phyloP scores from a whole-genome alignment of 495 filamentous ascomycete genomes.

The Lentithecium fluviatile region DNA sequence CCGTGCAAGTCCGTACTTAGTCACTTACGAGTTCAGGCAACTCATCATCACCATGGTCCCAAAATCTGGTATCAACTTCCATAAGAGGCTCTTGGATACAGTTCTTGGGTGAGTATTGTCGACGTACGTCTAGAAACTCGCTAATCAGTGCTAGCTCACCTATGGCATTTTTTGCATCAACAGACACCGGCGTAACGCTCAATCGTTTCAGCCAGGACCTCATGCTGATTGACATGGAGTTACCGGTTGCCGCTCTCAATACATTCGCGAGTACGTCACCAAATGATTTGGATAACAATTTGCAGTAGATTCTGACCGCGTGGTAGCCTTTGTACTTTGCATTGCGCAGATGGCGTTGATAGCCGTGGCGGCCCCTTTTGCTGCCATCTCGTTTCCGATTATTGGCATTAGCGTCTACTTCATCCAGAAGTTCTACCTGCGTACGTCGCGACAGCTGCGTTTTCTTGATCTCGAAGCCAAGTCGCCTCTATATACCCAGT shows the following conservation, averaged over 20 bases:
- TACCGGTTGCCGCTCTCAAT: slow-evolving; percentile 48
- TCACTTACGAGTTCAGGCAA: too few relatives aligned
- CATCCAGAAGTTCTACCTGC: slow-evolving; percentile 39
- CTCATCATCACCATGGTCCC: slow-evolving; percentile 57
- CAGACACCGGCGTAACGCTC: slow-evolving; percentile 47
- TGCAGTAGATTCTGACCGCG: slow-evolving; percentile 3
- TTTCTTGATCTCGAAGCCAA: slow-evolving; percentile 41
- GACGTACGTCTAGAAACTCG: neutral
- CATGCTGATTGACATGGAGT: slow-evolving; percentile 46
- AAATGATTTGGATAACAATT: neutral
- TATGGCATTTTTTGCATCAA: slow-evolving; percentile 44
- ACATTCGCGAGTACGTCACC: slow-evolving; percentile 46
- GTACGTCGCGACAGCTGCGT: slow-evolving; percentile 40
- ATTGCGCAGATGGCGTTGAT: slow-evolving; percentile 55
- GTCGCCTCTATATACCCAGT: slow-evolving; percentile 42
- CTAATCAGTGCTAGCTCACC: slow-evolving; percentile 22
- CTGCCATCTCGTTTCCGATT: slow-evolving; percentile 53
- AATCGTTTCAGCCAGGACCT: slow-evolving; percentile 52
- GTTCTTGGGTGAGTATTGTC: slow-evolving; percentile 43
- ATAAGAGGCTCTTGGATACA: slow-evolving; percentile 50
- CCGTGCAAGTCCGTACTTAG: too few relatives aligned
- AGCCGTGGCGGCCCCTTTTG: slow-evolving; percentile 49
- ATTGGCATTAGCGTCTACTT: slow-evolving; percentile 39
- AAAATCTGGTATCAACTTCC: slow-evolving; percentile 52
- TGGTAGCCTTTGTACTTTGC: slow-evolving; percentile 47